phyloP scores from a whole-genome alignment of 2,329 filamentous ascomycete genomes.

The Colletotrichum tanaceti region DNA sequence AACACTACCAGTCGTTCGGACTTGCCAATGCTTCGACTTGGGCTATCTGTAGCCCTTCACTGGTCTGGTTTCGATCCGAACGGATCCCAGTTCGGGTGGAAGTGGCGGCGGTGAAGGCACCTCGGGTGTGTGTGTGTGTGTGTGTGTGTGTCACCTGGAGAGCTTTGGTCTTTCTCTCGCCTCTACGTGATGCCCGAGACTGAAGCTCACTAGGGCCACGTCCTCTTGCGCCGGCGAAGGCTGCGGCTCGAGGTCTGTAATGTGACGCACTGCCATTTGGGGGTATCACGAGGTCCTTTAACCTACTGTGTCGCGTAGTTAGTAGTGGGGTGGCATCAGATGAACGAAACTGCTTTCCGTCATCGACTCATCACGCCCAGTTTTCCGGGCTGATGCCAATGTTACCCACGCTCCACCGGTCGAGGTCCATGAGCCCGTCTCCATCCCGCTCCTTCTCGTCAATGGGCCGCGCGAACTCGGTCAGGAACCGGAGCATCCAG shows the following conservation, averaged over 20 bases:
- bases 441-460: conserved; percentile 46
- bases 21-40: too few relatives aligned
- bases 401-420: conserved; percentile 41
- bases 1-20: too few relatives aligned
- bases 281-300: background rate
- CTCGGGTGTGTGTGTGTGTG: too few relatives aligned
- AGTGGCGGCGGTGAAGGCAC: background rate
- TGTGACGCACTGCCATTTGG: too few relatives aligned
- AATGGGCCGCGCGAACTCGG: conserved; percentile 48
- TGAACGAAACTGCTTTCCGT: background rate
- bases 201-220: too few relatives aligned
- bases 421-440: conserved; percentile 36
- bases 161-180: background rate
- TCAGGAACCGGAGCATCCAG: conserved; percentile 56
- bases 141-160: background rate
- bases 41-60: too few relatives aligned
- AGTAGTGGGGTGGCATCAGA: background rate
- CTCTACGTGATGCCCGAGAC: background rate
- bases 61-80: too few relatives aligned
- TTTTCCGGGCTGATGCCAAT: conserved; percentile 42
- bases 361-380: conserved; percentile 38
- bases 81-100: background rate
- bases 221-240: background rate
- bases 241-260: background rate
- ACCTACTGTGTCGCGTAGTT: background rate